A percentile compares a stretch with the other conserved stretches of the same genome.
Conservation (phyloP, 495 filamentous ascomycete species). For the Xeromyces bisporus region DNA sequence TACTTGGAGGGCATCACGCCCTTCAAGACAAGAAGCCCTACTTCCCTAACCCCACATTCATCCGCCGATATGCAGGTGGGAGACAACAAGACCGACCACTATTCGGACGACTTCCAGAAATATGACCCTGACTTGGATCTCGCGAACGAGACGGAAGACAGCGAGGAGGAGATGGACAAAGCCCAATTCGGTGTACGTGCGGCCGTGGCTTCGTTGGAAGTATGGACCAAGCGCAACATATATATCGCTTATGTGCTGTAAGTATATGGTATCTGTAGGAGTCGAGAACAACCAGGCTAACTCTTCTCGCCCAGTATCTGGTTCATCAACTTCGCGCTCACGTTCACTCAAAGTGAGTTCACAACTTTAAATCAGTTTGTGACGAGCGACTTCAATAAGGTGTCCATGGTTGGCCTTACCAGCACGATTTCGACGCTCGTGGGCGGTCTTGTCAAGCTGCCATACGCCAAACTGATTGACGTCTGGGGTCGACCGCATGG, state of each 20-base stretch:
- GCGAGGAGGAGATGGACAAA: constrained; percentile 1
- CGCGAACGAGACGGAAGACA: no score
- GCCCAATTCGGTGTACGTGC: constrained; percentile 8
- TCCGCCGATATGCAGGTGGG: not conserved
- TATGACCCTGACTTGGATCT: no score
- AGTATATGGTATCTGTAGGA: not conserved
- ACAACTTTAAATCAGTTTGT: constrained; percentile 7
- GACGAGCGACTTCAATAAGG: constrained; percentile 13
- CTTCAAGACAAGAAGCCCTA: no score
- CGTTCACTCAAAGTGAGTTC: constrained; percentile 3
- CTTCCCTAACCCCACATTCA: not conserved
- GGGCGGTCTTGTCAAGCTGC: constrained; percentile 41
- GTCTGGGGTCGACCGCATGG: constrained; percentile 40
- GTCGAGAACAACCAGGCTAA: not conserved
- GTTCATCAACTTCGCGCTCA: constrained; percentile 7
- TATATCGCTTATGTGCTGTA: constrained; percentile 6
- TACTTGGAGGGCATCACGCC: no score
- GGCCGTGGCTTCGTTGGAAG: constrained; percentile 7
- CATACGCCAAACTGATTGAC: constrained; percentile 50
- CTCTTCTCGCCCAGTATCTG: no score
- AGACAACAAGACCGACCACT: not conserved
- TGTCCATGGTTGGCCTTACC: constrained; percentile 18
- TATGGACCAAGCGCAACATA: constrained; percentile 6
- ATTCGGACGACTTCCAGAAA: not conserved
- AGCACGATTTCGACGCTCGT: constrained; percentile 28